These are phyloP conservation scores for Paragyromitra xinjiangensis DNA, from an alignment of 495 filamentous ascomycete genomes.

Conservation along the genomic window DNA sequence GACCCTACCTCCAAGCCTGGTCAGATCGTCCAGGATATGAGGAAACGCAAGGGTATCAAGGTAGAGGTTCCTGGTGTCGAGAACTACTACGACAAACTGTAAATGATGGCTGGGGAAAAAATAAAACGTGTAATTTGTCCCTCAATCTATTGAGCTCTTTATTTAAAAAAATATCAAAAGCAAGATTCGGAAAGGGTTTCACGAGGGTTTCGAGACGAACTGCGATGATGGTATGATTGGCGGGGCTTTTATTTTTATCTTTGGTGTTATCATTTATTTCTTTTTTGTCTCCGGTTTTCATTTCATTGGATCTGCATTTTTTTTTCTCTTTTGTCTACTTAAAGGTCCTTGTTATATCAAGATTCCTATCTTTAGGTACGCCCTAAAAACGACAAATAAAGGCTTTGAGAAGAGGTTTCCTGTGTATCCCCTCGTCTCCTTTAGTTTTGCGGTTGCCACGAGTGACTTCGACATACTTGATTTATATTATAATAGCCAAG, in stretches of 20 bases:
- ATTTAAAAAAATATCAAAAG: slow-evolving; percentile 33
- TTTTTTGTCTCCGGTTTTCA: slow-evolving; percentile 44
- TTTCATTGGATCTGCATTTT: slow-evolving; percentile 47
- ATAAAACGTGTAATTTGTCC: slow-evolving; percentile 51
- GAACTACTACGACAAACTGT: slow-evolving; percentile 99
- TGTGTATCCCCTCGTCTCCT: neutral
- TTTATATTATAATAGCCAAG: neutral
- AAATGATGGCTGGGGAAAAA: slow-evolving; percentile 59
- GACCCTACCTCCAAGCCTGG: slow-evolving; percentile 87
- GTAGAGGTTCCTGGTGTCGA: slow-evolving; percentile 62
- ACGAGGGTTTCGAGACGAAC: slow-evolving; percentile 33
- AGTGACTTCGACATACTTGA: neutral
- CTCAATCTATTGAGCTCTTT: slow-evolving; percentile 46
- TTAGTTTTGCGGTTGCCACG: neutral
- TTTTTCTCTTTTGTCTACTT: slow-evolving; percentile 38
- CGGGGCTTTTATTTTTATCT: slow-evolving; percentile 52
- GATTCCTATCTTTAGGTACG: slow-evolving; percentile 41
- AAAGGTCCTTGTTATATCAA: slow-evolving; percentile 43
- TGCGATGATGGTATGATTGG: slow-evolving; percentile 48
- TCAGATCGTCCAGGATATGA: slow-evolving; percentile 83
- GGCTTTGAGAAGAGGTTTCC: slow-evolving; percentile 30
- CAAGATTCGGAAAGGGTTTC: slow-evolving; percentile 34
- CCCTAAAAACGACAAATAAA: slow-evolving; percentile 40
- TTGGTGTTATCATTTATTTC: slow-evolving; percentile 50
- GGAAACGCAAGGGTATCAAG: slow-evolving; percentile 99